Evolutionary conservation across 2,329 filamentous ascomycete genomes (phyloP).

Genomic region (Sclerotinia minor): DNA sequence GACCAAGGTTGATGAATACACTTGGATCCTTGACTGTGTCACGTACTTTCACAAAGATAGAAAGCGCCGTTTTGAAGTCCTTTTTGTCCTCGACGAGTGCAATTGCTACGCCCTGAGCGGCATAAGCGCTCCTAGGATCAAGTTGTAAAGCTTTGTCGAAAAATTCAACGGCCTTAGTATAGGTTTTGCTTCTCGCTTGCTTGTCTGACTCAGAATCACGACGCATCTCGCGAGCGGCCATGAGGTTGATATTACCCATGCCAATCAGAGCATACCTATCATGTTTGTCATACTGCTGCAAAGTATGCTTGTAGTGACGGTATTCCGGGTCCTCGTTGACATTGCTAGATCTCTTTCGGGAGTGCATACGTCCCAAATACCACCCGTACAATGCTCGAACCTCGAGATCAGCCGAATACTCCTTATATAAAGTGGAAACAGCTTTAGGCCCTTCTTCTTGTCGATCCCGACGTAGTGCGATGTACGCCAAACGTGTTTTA

Average conservation of each 20-base stretch:
- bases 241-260: conserved; percentile 88
- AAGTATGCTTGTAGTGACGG: conserved; percentile 92
- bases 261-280: conserved; percentile 94
- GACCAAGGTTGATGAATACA: conserved; percentile 89
- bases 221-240: conserved; percentile 90
- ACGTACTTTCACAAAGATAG: conserved; percentile 85
- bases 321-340: conserved; percentile 88
- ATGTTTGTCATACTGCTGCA: conserved; percentile 94
- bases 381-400: conserved; percentile 92
- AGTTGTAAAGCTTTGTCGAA: conserved; percentile 95
- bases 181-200: conserved; percentile 83
- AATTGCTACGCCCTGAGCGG: conserved; percentile 93
- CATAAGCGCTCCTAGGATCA: conserved; percentile 94
- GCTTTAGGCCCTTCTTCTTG: conserved; percentile 84
- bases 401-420: conserved; percentile 82
- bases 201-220: conserved; percentile 86
- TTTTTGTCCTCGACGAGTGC: conserved; percentile 93
- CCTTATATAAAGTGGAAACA: conserved; percentile 81
- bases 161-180: conserved; percentile 92
- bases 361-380: conserved; percentile 80
- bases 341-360: conserved; percentile 78
- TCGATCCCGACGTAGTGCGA: conserved; percentile 77
- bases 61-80: conserved; percentile 76
- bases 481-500: conserved; percentile 83
- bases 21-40: conserved; percentile 87